Base-by-base conservation (phyloP, 371 early-diverging fungal species). In the Mucor circinelloides region DNA sequence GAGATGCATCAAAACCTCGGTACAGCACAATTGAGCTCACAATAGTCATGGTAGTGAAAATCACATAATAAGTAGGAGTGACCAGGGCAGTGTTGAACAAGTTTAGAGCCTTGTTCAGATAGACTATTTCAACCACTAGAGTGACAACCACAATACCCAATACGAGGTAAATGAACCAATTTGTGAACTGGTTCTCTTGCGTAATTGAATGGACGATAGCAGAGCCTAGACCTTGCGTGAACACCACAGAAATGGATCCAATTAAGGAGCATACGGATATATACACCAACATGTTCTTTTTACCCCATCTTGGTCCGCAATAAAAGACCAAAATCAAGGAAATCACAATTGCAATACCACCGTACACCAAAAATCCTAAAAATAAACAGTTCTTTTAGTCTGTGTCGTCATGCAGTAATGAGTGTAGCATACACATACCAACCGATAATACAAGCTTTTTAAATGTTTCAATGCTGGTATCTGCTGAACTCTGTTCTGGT, bases 21-120 rank as follows among this genome's bases (percentile, higher is more conserved):
- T 92, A 96, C 2, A 97, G 77, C 17, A 95, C 89, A 15, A 94
- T 91, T 0, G 95, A 92, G 25, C 96, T 95, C 42, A 93, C 78
- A 55, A 97, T 94, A 5, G 98, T 97, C 34, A 94, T 86, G 12
- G 96, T 92, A 15, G 97, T 97, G 77, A 97, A 97, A 52, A 93
- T 85, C 19, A 97, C 97, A 68, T 96, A 97, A 77, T 97, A 97
- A 38, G 95, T 91, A 21, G 94, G 95, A 2, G 95, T 95, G 36
- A 95, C 95, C 60, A 94, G 74, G 58, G 96, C 95, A 9, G 97
- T 96, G 64, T 93, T 93, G 77, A 96, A 97, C 40, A 94, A 68
- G 68, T 96, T 96, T 28, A 97, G 85, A 12, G 98, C 96, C 79
- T 97, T 97, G 86, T 97, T 97, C 57, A 97, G 91, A 74, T 97